Evolutionary conservation across 2,329 filamentous ascomycete genomes (phyloP), one percentile per base, ranked within the genome.

Genomic region (Hypoxylon sp.): DNA sequence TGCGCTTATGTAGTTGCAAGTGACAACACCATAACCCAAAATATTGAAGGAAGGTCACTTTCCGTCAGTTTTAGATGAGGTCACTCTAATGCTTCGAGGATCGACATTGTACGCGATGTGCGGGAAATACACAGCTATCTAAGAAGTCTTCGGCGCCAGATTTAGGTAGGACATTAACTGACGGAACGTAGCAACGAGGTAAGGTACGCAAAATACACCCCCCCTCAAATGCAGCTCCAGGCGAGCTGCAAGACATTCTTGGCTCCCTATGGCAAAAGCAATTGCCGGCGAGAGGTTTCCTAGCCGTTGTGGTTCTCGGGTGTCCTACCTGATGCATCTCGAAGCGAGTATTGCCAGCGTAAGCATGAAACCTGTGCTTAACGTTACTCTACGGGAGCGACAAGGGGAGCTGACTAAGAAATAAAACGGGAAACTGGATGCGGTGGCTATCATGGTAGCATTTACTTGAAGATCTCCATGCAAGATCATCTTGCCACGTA

Each of bases 401-500:
- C 49, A 53, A 58, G 14, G 42, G 28, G 32, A 33, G 33, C 44
- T 42, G 26, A 46, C 38, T 46, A 50, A 51, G 55, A 36, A 60
- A 54, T 54, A 24, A 49, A 64, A 58, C 52, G 42, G 62, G 63
- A 52, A 68, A 51, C 28, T 58, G 30, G 40, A 61, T 18, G 52
- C 63, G 55, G 48, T 30, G 38, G 50, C 44, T 48, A 52, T 53
- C 55, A 61, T 30, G 4, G 38, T 54, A 59, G 59, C 54, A 66
- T 52, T 58, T 28, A 33, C 53, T 36, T 54, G 66, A 64, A 66
- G 63, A 68, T 68, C 66, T 42, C 40, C 26, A 68, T 65, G 63
- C 55, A 53, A 68, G 63, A 68, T 64, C 66, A 61, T 55, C 58
- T 68, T 54, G 55, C 66, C 66, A 68, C 66, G 63, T 68, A 66